phyloP scores from a whole-genome alignment of 2,329 filamentous ascomycete genomes.

The Celoporthe dispersa region DNA sequence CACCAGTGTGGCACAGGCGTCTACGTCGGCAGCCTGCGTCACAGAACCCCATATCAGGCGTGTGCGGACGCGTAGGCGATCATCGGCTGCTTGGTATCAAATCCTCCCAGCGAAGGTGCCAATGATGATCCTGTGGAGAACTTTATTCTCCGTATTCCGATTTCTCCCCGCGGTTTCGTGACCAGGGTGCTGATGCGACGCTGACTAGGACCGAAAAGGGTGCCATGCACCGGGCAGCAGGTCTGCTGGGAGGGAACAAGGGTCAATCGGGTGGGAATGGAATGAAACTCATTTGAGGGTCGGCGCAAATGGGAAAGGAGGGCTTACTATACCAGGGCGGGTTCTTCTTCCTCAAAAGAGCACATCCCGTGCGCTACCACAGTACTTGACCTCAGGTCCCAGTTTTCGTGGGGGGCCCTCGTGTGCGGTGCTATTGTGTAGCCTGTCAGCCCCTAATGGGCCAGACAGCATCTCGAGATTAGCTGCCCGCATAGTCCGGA shows the following conservation, averaged over 20 bases:
- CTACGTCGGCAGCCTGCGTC: neutral
- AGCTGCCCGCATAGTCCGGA: neutral
- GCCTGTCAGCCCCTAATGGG: neutral
- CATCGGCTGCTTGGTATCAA: neutral
- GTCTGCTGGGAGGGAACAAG: neutral
- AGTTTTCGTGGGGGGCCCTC: neutral
- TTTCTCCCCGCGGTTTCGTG: constrained; percentile 10
- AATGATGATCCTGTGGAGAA: constrained; percentile 4
- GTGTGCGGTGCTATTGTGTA: neutral
- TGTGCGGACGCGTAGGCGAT: neutral
- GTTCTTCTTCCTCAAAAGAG: neutral
- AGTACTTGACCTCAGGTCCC: neutral
- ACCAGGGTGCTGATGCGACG: constrained; percentile 5
- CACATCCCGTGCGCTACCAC: neutral
- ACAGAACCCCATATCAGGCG: neutral
- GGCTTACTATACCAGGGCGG: neutral
- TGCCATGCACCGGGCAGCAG: neutral
- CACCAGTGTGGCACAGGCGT: neutral
- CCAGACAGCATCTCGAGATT: neutral
- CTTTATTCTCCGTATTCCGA: constrained; percentile 10
- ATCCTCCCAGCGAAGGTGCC: neutral
- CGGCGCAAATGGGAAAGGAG: constrained; percentile 5
- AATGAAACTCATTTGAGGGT: constrained; percentile 7
- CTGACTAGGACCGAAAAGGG: constrained; percentile 1
- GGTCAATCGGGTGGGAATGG: neutral